Percentiles rank a stretch among this genome's conserved stretches.
phyloP scores from a whole-genome alignment of 2,329 filamentous ascomycete genomes.

The Cladophialophora psammophila region DNA sequence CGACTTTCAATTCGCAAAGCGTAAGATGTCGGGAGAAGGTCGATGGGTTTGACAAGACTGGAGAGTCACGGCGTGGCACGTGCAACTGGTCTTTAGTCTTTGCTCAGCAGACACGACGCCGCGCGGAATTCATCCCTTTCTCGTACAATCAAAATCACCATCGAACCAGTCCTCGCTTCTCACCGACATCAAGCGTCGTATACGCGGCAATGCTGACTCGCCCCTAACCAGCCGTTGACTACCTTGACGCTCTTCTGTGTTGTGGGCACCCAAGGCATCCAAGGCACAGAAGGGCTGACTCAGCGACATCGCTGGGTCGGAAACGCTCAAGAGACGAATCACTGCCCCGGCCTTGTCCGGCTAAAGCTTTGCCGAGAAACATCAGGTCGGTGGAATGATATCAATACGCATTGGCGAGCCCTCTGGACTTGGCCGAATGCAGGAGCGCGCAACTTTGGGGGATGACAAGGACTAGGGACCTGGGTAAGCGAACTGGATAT shows the following conservation, averaged over 20 bases:
- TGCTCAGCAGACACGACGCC: background rate
- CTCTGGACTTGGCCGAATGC: background rate
- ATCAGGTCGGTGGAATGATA: background rate
- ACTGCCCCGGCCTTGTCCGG: background rate
- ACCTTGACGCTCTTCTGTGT: background rate
- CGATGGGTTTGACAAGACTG: background rate
- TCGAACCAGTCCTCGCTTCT: background rate
- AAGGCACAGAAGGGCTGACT: background rate
- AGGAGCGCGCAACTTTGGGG: background rate
- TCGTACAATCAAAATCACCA: background rate
- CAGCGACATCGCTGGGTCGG: background rate
- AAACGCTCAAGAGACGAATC: background rate
- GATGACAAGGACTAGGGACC: background rate
- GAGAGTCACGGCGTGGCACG: background rate
- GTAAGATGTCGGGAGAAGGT: background rate
- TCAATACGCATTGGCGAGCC: background rate
- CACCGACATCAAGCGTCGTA: constrained; percentile 3
- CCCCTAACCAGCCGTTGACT: background rate
- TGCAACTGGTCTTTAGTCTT: background rate
- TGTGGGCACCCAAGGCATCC: background rate
- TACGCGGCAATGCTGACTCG: constrained; percentile 7
- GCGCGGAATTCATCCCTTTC: background rate
- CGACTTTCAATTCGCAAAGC: background rate
- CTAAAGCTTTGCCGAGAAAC: background rate
- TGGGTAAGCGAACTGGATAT: background rate